These are phyloP conservation scores for Galerina sulciceps DNA, from an alignment of 768 basidiomycete species.

Conservation along the genomic window DNA sequence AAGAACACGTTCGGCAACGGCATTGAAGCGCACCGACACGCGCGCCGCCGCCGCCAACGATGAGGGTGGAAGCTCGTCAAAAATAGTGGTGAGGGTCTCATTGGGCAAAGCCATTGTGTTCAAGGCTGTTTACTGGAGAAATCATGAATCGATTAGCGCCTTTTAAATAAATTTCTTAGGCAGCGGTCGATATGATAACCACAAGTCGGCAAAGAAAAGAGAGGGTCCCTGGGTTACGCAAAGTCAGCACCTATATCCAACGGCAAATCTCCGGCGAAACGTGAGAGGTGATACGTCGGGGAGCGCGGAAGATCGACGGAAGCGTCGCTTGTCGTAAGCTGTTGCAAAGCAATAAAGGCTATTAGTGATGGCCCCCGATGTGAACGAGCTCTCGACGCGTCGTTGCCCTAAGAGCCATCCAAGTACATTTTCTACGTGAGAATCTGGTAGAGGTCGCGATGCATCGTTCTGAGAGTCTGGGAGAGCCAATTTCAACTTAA, in stretches of 20 bases:
- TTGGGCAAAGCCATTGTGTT: constrained; percentile 46
- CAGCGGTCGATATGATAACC: not conserved
- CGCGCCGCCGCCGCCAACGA: constrained; percentile 44
- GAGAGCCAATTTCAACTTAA: not conserved
- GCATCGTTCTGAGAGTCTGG: not conserved
- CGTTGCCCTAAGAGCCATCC: no score
- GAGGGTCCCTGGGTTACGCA: constrained; percentile 11
- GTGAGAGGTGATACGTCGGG: constrained; percentile 36
- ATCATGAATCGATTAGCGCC: not conserved
- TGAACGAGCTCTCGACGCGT: not conserved
- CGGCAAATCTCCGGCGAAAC: constrained; percentile 41
- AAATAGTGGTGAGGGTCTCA: constrained; percentile 57
- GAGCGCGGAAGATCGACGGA: constrained; percentile 43
- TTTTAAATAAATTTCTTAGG: not conserved
- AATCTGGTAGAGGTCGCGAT: not conserved
- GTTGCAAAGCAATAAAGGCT: not conserved
- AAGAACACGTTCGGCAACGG: constrained; percentile 61
- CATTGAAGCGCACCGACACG: constrained; percentile 52
- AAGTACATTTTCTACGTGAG: not conserved
- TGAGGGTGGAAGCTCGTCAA: constrained; percentile 39
- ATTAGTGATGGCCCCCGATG: not conserved
- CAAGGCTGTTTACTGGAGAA: not conserved
- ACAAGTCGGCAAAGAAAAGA: not conserved
- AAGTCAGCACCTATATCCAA: constrained; percentile 29
- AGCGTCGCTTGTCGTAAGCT: constrained; percentile 2